Percentiles rank a stretch among this genome's conserved stretches.
Conservation (phyloP, 768 basidiomycete species). For the Trametes punicea region DNA sequence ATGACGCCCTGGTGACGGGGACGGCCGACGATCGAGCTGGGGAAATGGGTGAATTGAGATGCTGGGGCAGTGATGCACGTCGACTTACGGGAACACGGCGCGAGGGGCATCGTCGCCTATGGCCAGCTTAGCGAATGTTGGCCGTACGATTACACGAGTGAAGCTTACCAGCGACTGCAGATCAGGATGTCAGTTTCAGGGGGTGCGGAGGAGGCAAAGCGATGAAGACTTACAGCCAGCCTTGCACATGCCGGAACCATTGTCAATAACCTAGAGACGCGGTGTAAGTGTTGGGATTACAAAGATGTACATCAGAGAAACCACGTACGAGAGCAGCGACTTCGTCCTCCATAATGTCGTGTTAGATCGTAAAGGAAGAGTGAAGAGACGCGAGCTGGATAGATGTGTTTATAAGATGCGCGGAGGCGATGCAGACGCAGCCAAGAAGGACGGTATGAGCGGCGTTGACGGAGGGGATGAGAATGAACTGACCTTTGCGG, state of each 20-base stretch:
- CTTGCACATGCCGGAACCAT: conserved; percentile 99
- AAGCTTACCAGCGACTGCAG: conserved; percentile 53
- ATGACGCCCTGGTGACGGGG: conserved; percentile 73
- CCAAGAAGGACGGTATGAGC: neutral
- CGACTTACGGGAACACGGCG: conserved; percentile 96
- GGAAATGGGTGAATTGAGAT: neutral
- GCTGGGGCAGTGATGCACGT: conserved; percentile 21
- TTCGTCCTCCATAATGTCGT: conserved; percentile 57
- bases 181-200: conserved; percentile 77
- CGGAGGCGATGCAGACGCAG: conserved; percentile 18
- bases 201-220: conserved; percentile 26
- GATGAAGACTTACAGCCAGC: conserved; percentile 79
- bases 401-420: conserved; percentile 19
- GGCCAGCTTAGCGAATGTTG: neutral
- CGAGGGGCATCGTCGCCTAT: conserved; percentile 95
- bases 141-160: neutral
- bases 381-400: conserved; percentile 20
- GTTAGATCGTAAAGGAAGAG: conserved; percentile 27
- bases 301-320: neutral
- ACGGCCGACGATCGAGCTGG: conserved; percentile 65
- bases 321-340: conserved; percentile 51
- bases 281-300: conserved; percentile 3
- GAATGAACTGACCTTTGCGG: conserved; percentile 9
- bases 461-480: conserved; percentile 14
- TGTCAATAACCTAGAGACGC: conserved; percentile 69